A percentile compares a stretch with the other conserved stretches of the same genome.
Evolutionary conservation across 2,329 filamentous ascomycete genomes (phyloP).

Genomic region (Emergomyces pasteurianus): DNA sequence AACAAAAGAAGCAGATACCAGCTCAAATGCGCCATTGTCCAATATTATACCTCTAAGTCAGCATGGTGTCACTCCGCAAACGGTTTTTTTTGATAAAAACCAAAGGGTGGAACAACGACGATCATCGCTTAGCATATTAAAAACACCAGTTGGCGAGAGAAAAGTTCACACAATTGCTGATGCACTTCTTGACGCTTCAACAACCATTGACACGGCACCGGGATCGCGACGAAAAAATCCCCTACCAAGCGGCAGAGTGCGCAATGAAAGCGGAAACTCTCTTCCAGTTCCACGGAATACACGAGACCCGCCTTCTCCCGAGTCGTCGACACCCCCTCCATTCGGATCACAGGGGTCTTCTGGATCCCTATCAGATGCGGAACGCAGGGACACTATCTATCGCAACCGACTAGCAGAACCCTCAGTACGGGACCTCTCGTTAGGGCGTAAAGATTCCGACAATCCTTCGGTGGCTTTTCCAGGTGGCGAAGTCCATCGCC

Average conservation of each 20-base stretch:
- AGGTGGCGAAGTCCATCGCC: conserved; percentile 23
- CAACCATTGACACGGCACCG: conserved; percentile 60
- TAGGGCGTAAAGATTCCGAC: conserved; percentile 16
- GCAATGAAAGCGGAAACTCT: conserved; percentile 19
- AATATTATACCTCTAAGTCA: conserved; percentile 63
- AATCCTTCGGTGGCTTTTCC: conserved; percentile 15
- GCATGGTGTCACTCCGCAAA: conserved; percentile 69
- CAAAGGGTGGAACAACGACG: conserved; percentile 37
- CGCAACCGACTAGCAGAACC: conserved; percentile 10
- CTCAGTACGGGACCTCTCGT: conserved; percentile 17
- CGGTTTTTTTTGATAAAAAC: conserved; percentile 80
- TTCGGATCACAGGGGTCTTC: conserved; percentile 23
- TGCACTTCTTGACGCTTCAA: conserved; percentile 81
- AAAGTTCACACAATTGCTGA: conserved; percentile 71
- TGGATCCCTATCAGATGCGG: conserved; percentile 22
- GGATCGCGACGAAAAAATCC: conserved; percentile 35
- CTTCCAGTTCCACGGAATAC: conserved; percentile 11
- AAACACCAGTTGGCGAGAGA: conserved; percentile 26
- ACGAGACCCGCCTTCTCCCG: conserved; percentile 21
- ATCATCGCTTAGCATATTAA: conserved; percentile 16
- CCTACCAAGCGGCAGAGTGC: conserved; percentile 29
- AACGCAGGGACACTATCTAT: conserved; percentile 19
- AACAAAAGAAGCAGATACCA: conserved; percentile 37
- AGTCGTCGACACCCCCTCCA: conserved; percentile 26
- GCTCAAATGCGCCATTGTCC: conserved; percentile 41